A percentile compares a stretch with the other conserved stretches of the same genome.
Conservation (phyloP, 2,329 filamentous ascomycete species). For the Parastagonospora nodorum region DNA sequence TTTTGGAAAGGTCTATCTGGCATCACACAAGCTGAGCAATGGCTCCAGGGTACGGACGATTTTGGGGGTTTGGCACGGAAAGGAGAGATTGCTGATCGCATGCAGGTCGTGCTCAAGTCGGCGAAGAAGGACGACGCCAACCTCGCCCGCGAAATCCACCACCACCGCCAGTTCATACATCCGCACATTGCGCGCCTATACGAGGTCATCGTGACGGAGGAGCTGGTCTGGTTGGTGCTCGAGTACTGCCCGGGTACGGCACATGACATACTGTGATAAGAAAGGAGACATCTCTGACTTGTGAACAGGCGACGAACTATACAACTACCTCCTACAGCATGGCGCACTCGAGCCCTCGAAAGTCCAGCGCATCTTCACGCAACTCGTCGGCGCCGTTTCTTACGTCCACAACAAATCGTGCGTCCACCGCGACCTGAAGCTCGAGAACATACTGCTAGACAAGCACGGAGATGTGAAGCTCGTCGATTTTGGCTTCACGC, state of each 20-base stretch:
- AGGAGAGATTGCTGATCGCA: constrained; percentile 13
- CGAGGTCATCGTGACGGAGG: constrained; percentile 97
- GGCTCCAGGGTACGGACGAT: constrained; percentile 81
- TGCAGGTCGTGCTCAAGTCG: constrained; percentile 96
- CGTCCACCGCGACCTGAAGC: constrained; percentile 93
- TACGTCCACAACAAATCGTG: constrained; percentile 96
- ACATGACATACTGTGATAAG: not conserved
- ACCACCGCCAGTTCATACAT: constrained; percentile 96
- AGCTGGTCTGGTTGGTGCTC: constrained; percentile 90
- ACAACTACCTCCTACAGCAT: constrained; percentile 90
- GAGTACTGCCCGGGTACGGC: constrained; percentile 87
- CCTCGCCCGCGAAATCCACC: constrained; percentile 95
- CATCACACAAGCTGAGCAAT: constrained; percentile 96
- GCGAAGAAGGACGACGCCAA: constrained; percentile 96
- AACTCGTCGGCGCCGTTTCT: constrained; percentile 90
- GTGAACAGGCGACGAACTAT: constrained; percentile 82
- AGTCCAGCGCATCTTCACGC: constrained; percentile 93
- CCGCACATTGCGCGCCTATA: constrained; percentile 96
- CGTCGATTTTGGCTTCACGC: constrained; percentile 96
- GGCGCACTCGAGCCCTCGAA: constrained; percentile 83
- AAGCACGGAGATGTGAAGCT: constrained; percentile 97
- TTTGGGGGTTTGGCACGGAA: not conserved
- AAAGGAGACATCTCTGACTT: constrained; percentile 7
- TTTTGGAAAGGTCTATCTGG: constrained; percentile 97
- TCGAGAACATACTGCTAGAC: constrained; percentile 95